Evolutionary conservation across 805 yeast species (phyloP).

Genomic region (Candida succiphila): DNA sequence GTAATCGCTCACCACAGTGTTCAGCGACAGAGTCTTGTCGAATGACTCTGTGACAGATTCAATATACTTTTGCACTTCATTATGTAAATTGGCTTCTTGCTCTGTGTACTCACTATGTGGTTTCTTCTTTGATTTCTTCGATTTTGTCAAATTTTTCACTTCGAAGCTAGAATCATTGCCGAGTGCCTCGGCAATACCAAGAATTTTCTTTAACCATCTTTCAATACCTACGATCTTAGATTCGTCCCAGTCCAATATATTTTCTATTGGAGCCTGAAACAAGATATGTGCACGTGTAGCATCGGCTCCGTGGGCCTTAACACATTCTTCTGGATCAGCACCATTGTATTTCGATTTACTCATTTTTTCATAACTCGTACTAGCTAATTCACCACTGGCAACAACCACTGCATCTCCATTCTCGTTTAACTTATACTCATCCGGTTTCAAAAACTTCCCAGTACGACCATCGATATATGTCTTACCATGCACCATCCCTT

Average conservation of each 20-base stretch:
- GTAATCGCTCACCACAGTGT: constrained; percentile 80
- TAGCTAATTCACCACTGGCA: constrained; percentile 41
- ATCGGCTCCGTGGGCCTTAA: constrained; percentile 77
- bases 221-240: constrained; percentile 76
- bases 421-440: constrained; percentile 44
- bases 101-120: constrained; percentile 16
- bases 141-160: constrained; percentile 3
- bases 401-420: constrained; percentile 36
- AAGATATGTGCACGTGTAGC: constrained; percentile 88
- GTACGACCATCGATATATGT: constrained; percentile 66
- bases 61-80: constrained; percentile 39
- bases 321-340: constrained; percentile 77
- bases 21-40: constrained; percentile 49
- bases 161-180: too few species aligned
- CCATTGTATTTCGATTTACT: constrained; percentile 95
- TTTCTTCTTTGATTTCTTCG: constrained; percentile 3
- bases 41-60: constrained; percentile 50
- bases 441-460: constrained; percentile 70
- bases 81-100: constrained; percentile 47
- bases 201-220: constrained; percentile 69
- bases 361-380: constrained; percentile 77
- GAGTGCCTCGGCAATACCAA: constrained; percentile 21
- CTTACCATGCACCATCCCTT: constrained; percentile 97
- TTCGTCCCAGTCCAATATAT: constrained; percentile 85
- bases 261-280: constrained; percentile 84